Percentiles rank a stretch among this genome's conserved stretches.
Conservation (phyloP, 1,139 yeast genomes). For the Geotrichum cucujoidarum region DNA sequence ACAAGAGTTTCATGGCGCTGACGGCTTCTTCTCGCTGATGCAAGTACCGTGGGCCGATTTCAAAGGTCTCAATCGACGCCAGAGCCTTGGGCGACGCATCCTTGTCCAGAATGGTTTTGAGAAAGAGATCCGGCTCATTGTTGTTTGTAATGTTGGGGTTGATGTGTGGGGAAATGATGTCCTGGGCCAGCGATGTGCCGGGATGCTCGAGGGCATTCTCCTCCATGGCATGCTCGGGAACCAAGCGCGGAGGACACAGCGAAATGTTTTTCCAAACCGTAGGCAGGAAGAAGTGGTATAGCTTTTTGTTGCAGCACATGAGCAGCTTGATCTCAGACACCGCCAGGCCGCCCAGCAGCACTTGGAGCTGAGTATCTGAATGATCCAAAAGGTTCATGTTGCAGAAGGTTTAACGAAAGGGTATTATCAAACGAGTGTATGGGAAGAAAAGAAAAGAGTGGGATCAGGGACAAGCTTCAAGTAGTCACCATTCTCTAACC, state of each 20-base stretch:
- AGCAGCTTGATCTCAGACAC: conserved; percentile 6
- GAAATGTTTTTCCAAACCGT: conserved; percentile 12
- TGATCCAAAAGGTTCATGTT: conserved; percentile 4
- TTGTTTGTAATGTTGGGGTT: conserved; percentile 12
- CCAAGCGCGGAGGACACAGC: conserved; percentile 13
- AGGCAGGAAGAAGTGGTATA: conserved; percentile 6
- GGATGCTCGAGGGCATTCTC: conserved; percentile 14
- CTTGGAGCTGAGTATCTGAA: conserved; percentile 2
- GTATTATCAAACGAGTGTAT: neutral
- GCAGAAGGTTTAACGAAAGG: neutral
- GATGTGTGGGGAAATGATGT: conserved; percentile 10
- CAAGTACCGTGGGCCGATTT: conserved; percentile 15
- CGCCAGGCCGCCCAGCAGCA: conserved; percentile 6
- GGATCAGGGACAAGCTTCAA: no score
- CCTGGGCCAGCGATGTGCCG: conserved; percentile 11
- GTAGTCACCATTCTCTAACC: no score
- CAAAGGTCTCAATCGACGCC: conserved; percentile 12
- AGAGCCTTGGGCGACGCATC: conserved; percentile 14
- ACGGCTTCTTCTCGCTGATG: conserved; percentile 13
- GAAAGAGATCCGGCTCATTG: conserved; percentile 10
- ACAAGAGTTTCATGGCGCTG: conserved; percentile 9
- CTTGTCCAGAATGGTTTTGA: conserved; percentile 5
- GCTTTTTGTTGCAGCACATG: neutral
- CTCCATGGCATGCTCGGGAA: conserved; percentile 11
- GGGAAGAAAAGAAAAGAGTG: neutral